These are phyloP conservation scores for Fraxinus platypoda DNA, from an alignment of 305 asterid species.

Conservation along the genomic window DNA sequence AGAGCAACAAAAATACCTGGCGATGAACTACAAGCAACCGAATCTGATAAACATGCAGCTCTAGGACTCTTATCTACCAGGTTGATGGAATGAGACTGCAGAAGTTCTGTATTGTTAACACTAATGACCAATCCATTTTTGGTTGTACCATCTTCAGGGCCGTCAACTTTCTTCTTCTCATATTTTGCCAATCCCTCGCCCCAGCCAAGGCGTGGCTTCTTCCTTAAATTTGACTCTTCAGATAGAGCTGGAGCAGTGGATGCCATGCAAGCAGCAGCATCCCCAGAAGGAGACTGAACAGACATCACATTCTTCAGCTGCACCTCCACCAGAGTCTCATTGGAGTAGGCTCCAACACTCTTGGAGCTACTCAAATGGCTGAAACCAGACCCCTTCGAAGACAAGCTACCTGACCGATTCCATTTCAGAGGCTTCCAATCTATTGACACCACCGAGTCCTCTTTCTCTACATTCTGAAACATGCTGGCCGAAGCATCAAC, in stretches of 20 bases:
- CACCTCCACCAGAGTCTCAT: constrained; percentile 52
- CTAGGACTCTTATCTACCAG: constrained; percentile 62
- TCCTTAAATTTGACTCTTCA: constrained; percentile 72
- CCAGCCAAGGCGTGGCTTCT: constrained; percentile 98
- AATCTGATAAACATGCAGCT: constrained; percentile 47
- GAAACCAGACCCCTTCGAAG: constrained; percentile 77
- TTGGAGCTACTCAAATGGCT: constrained; percentile 71
- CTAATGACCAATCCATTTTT: constrained; percentile 38
- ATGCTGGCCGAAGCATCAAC: constrained; percentile 34
- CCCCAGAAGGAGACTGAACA: constrained; percentile 45
- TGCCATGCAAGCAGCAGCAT: constrained; percentile 41
- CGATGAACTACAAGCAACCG: constrained; percentile 82
- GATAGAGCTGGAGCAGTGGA: constrained; percentile 47
- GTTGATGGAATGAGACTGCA: constrained; percentile 43
- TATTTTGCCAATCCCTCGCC: constrained; percentile 96
- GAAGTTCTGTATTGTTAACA: constrained; percentile 44
- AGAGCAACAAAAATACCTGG: constrained; percentile 54
- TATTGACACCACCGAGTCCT: constrained; percentile 45
- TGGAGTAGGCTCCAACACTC: constrained; percentile 60
- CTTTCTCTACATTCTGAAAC: constrained; percentile 57
- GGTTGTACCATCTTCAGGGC: constrained; percentile 55
- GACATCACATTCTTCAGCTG: constrained; percentile 48
- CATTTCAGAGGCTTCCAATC: constrained; percentile 86
- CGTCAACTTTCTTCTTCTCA: constrained; percentile 86
- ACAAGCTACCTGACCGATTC: constrained; percentile 77